Evolutionary conservation across 306 rosid species (phyloP).

Genomic region (Purshia tridentata): DNA sequence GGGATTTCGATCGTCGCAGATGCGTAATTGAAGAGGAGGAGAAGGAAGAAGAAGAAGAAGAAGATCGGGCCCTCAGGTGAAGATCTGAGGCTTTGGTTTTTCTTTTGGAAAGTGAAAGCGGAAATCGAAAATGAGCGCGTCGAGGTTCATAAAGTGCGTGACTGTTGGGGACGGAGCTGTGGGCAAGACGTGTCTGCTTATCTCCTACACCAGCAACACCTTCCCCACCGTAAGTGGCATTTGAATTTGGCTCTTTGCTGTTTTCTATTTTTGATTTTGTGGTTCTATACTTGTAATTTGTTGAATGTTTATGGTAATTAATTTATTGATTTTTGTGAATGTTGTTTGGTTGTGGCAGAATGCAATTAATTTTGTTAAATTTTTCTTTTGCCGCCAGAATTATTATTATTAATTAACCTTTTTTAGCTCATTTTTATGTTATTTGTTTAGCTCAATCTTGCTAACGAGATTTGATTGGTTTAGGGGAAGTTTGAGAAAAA

Average conservation of each 20-base stretch:
- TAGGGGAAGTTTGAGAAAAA: slow-evolving; percentile 4
- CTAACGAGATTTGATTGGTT: background rate
- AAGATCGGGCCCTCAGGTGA: slow-evolving; percentile 71
- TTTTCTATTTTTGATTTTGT: background rate
- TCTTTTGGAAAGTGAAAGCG: slow-evolving; percentile 22
- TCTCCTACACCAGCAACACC: slow-evolving; percentile 98
- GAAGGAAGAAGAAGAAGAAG: slow-evolving; percentile 29
- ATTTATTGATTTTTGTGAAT: background rate
- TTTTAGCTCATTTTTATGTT: background rate
- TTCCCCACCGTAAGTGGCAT: slow-evolving; percentile 80
- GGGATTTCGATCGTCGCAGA: slow-evolving; percentile 33
- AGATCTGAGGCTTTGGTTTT: slow-evolving; percentile 68
- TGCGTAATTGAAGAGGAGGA: slow-evolving; percentile 47
- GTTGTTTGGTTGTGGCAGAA: background rate
- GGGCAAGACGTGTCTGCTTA: slow-evolving; percentile 96
- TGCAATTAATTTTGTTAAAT: background rate
- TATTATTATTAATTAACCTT: background rate
- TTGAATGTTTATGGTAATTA: background rate
- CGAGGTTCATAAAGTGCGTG: slow-evolving; percentile 98
- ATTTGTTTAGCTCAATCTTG: background rate
- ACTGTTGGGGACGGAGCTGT: slow-evolving; percentile 99
- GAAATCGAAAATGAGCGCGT: slow-evolving; percentile 75
- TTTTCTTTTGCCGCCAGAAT: background rate
- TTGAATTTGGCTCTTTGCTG: background rate
- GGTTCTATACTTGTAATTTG: background rate